These are phyloP conservation scores for Hirsutella thompsonii DNA, from an alignment of 2,329 filamentous ascomycete genomes.

Conservation along the genomic window DNA sequence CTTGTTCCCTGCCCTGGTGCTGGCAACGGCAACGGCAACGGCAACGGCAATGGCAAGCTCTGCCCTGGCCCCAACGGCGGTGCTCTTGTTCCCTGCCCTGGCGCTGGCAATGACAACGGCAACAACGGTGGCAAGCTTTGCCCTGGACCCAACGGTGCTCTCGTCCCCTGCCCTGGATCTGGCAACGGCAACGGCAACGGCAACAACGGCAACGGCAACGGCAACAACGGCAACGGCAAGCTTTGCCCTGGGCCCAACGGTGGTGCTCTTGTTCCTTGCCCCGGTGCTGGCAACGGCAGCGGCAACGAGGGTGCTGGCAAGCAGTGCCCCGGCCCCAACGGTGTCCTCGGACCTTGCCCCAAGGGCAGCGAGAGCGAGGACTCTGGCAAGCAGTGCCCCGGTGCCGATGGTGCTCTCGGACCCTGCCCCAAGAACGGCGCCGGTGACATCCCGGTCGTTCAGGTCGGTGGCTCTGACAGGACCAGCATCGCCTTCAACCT, in stretches of 20 bases:
- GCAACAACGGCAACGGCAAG: not conserved
- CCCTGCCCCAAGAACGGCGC: not conserved
- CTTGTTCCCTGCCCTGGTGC: not conserved
- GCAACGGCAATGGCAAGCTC: slow-evolving; percentile 1
- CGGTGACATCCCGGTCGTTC: not conserved
- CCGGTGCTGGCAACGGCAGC: not conserved
- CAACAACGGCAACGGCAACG: not conserved
- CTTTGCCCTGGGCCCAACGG: not conserved
- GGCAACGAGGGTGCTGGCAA: not conserved
- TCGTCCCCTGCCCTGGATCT: not conserved
- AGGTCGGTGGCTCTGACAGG: slow-evolving; percentile 9
- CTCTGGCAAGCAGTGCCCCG: not conserved
- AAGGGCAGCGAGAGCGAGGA: not conserved
- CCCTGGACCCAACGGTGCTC: slow-evolving; percentile 8
- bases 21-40: not conserved
- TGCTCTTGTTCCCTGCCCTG: not conserved
- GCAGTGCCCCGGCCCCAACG: not conserved
- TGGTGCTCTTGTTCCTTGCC: not conserved
- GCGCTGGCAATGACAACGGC: slow-evolving; percentile 2
- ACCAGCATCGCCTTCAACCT: slow-evolving; percentile 8
- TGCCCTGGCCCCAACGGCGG: not conserved
- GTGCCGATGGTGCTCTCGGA: not conserved
- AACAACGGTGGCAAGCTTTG: slow-evolving; percentile 11
- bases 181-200: not conserved
- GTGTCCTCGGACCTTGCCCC: not conserved